phyloP scores from a whole-genome alignment of 1,284 basidiomycete species.

The Leccinum variabile region DNA sequence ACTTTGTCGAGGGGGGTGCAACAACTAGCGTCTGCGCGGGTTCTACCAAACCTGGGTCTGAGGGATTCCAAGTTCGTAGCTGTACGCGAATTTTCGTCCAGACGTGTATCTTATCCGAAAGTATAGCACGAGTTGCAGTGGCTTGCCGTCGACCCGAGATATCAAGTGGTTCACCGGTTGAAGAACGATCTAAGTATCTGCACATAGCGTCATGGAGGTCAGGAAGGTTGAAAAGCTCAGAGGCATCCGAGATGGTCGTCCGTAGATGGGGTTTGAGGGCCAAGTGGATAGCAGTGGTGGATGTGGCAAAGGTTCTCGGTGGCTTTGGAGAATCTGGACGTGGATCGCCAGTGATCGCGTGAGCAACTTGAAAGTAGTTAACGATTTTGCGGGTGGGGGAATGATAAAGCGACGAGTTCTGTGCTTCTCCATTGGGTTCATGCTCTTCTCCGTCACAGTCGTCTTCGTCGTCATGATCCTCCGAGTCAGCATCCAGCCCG shows the following conservation, averaged over 20 bases:
- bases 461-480: not conserved
- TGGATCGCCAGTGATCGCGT: not conserved
- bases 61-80: not conserved
- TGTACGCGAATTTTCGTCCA: not conserved
- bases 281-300: not conserved
- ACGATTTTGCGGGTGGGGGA: not conserved
- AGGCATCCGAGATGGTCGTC: not conserved
- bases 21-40: not conserved
- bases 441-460: not conserved
- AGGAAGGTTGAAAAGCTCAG: not conserved
- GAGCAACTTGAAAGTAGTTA: not conserved
- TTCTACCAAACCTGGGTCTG: not conserved
- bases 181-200: not conserved
- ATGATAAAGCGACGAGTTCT: not conserved
- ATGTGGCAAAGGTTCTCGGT: not conserved
- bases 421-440: not conserved
- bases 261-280: not conserved
- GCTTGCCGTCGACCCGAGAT: not conserved
- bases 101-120: not conserved
- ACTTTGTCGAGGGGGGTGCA: not conserved
- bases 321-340: not conserved
- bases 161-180: not conserved
- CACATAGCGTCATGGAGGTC: not conserved
- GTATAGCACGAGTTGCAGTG: not conserved
- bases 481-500: not conserved